A percentile compares a stretch with the other conserved stretches of the same genome.
Evolutionary conservation across 495 filamentous ascomycete genomes (phyloP).

Genomic region (Penicillium atrosanguineum): DNA sequence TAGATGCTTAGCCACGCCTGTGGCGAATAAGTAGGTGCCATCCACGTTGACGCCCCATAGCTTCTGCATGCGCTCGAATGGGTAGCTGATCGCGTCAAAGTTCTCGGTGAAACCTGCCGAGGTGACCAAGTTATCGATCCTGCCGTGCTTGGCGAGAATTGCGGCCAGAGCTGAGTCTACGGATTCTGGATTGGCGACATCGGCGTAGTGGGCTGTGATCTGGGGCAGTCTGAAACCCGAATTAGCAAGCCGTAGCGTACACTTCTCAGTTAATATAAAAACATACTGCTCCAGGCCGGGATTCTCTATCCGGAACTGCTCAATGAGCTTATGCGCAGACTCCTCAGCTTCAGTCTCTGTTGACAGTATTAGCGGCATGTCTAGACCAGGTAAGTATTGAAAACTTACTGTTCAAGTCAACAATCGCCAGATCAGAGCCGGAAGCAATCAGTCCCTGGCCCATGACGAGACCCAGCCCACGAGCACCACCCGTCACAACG

Average conservation of each 20-base stretch:
- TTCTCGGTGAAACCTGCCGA: slow-evolving; percentile 97
- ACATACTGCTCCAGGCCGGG: slow-evolving; percentile 67
- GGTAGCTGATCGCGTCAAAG: slow-evolving; percentile 85
- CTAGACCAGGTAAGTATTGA: neutral
- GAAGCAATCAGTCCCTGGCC: slow-evolving; percentile 81
- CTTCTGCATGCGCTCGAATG: slow-evolving; percentile 83
- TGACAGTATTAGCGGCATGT: slow-evolving; percentile 9
- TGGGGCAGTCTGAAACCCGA: slow-evolving; percentile 58
- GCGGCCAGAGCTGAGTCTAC: slow-evolving; percentile 70
- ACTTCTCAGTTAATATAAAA: too few relatives aligned
- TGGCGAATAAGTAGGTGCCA: slow-evolving; percentile 87
- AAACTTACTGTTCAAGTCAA: slow-evolving; percentile 83
- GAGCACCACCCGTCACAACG: slow-evolving; percentile 81
- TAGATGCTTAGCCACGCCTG: slow-evolving; percentile 80
- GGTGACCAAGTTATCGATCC: slow-evolving; percentile 89
- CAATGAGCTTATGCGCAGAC: slow-evolving; percentile 67
- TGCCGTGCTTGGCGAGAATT: slow-evolving; percentile 67
- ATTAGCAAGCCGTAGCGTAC: neutral
- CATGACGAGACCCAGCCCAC: slow-evolving; percentile 89
- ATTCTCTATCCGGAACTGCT: slow-evolving; percentile 72
- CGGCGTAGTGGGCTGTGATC: slow-evolving; percentile 85
- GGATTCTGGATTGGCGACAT: slow-evolving; percentile 75
- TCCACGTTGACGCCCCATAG: slow-evolving; percentile 94
- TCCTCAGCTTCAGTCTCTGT: slow-evolving; percentile 80
- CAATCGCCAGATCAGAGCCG: slow-evolving; percentile 86